These are phyloP conservation scores for Elasticomyces elasticus DNA, from an alignment of 495 filamentous ascomycete species.

Conservation along the genomic window DNA sequence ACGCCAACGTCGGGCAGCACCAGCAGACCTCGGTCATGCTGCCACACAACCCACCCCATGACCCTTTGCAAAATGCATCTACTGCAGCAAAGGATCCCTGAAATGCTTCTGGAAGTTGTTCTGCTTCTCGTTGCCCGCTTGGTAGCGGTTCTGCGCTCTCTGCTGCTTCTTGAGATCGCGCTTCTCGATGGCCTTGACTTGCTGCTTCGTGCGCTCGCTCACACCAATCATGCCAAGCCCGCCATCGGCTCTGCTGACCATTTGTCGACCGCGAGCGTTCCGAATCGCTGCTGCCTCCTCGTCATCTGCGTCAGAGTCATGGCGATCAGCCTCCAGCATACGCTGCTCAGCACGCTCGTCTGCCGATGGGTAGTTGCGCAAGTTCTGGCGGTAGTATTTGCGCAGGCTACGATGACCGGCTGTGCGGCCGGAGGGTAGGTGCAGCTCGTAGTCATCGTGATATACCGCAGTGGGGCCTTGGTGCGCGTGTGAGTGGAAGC, in stretches of 20 bases:
- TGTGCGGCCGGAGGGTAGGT: constrained; percentile 82
- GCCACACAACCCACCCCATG: too few relatives aligned
- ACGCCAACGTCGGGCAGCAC: too few relatives aligned
- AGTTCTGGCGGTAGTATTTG: constrained; percentile 84
- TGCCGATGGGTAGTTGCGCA: constrained; percentile 65
- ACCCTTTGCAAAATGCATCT: too few relatives aligned
- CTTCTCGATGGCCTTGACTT: constrained; percentile 54
- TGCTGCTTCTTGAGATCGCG: constrained; percentile 53
- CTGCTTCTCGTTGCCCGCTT: constrained; percentile 53
- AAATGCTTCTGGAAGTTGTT: constrained; percentile 70
- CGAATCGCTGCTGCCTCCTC: constrained; percentile 39
- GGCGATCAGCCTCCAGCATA: constrained; percentile 29
- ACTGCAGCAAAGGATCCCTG: constrained; percentile 37
- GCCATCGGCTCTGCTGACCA: constrained; percentile 57
- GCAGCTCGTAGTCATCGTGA: constrained; percentile 83
- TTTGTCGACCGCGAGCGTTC: constrained; percentile 44
- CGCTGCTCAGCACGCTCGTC: constrained; percentile 45
- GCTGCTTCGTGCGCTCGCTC: constrained; percentile 56
- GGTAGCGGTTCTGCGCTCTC: constrained; percentile 47
- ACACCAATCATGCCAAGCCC: constrained; percentile 68
- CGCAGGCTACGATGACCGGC: constrained; percentile 82
- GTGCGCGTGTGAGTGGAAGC: constrained; percentile 63
- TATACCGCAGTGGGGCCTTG: constrained; percentile 56
- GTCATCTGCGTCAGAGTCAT: constrained; percentile 26
- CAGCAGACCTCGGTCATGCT: too few relatives aligned